A percentile compares a stretch with the other conserved stretches of the same genome.
Conservation (phyloP, 2,329 filamentous ascomycete species). For the Nothophoma quercina region DNA sequence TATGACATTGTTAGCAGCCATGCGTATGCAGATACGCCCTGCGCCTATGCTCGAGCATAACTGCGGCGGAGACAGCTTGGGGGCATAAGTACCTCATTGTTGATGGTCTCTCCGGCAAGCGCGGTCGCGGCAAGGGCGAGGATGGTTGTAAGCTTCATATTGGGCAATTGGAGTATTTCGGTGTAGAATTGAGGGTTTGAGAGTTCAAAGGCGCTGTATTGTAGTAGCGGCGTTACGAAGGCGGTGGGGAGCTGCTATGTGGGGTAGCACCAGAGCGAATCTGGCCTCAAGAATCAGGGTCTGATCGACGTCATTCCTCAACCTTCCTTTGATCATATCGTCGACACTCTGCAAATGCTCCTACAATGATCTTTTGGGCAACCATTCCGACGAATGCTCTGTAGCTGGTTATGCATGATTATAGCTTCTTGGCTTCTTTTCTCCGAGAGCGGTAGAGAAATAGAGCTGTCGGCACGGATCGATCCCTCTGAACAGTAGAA, state of each 20-base stretch:
- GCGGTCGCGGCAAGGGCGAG: constrained; percentile 60
- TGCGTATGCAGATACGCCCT: constrained; percentile 6
- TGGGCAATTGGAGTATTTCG: constrained; percentile 16
- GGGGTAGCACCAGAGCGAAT: constrained; percentile 17
- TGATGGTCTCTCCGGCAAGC: constrained; percentile 39
- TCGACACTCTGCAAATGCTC: not conserved
- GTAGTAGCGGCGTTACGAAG: constrained; percentile 3
- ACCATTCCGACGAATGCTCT: too few species aligned
- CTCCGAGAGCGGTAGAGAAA: too few species aligned
- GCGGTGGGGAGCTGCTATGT: constrained; percentile 18
- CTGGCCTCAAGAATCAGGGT: constrained; percentile 14
- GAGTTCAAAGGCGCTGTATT: not conserved
- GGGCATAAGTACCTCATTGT: constrained; percentile 35
- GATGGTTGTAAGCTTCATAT: constrained; percentile 57
- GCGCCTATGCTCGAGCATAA: not conserved
- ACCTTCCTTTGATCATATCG: not conserved
- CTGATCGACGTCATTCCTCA: constrained; percentile 9
- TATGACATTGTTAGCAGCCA: constrained; percentile 49
- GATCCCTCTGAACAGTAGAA: too few species aligned
- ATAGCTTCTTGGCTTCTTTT: too few species aligned
- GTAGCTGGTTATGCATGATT: too few species aligned
- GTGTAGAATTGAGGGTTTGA: constrained; percentile 6
- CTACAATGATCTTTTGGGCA: too few species aligned
- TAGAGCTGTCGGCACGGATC: too few species aligned
- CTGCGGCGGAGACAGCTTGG: not conserved